Evolutionary conservation across 257 asterid species (phyloP), one percentile per base, ranked within the genome.

Genomic region (Ilex aquifolium): DNA sequence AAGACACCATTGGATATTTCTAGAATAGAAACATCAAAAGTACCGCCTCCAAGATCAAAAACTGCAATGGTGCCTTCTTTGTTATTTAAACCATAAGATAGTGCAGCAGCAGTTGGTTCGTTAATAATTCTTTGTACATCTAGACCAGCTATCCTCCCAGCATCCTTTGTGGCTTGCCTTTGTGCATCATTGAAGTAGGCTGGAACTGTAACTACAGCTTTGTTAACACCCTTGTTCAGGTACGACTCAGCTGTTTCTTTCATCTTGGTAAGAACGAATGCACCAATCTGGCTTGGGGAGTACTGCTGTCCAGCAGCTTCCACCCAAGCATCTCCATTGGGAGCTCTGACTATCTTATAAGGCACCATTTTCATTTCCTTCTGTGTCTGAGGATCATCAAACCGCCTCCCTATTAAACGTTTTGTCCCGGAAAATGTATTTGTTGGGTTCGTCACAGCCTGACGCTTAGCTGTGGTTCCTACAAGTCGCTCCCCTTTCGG

Each of bases 331-430:
- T 70, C 69, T 3, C 75, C 75, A 64, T 57, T 64, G 14, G 69
- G 67, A 32, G 72, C 64, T 15, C 31, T 50, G n/a, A 63, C 65
- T 21, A 70, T 64, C 39, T 64, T 58, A 17, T 57, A 70, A 30
- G 75, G 70, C 15, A 70, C 69, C 70, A 70, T 59, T 2, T 70
- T 65, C 75, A 64, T 70, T 32, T 70, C 75, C 54, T 59, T 70
- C 57, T 64, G 62, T 5, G 69, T 64, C 39, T 64, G 66, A 13
- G 75, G 59, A 60, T 70, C 75, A 52, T 64, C 66, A 44, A 70
- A 70, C 14, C 68, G 67, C 30, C 73, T 61, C 44, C 73, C 68
- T 1, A 68, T 68, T 21, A 68, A 52, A 15, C 73, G 51, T 15
- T 68, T 68, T 13, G 66, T 56, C 27, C 73, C 73, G 31, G 56